These are phyloP conservation scores for Lactifluus echinatus DNA, from an alignment of 768 basidiomycete species.

Conservation along the genomic window DNA sequence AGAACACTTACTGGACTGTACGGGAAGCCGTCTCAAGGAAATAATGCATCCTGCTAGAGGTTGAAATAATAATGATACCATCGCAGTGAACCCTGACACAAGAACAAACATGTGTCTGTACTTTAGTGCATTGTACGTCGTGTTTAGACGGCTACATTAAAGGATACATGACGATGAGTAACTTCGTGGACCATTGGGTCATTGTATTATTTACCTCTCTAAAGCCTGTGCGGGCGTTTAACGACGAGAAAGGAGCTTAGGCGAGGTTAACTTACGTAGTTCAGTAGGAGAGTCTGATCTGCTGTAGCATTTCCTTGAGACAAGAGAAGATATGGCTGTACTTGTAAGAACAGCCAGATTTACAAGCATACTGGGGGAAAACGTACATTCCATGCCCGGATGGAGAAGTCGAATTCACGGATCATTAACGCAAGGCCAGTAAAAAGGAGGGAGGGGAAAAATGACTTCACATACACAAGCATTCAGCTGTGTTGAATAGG, in stretches of 20 bases:
- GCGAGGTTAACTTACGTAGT: conserved; percentile 42
- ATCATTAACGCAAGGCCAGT: conserved; percentile 43
- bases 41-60: conserved; percentile 43
- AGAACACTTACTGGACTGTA: conserved; percentile 26
- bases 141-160: not conserved
- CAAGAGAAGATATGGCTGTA: conserved; percentile 54
- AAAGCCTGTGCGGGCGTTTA: not conserved
- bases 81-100: conserved; percentile 42
- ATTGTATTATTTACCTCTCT: conserved; percentile 8
- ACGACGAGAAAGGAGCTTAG: too few species aligned
- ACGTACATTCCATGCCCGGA: conserved; percentile 51
- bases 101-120: conserved; percentile 49
- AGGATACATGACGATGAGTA: not conserved
- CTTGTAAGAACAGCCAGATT: conserved; percentile 5
- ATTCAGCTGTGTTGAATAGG: not conserved
- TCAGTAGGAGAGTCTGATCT: conserved; percentile 49
- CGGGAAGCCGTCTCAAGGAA: conserved; percentile 25
- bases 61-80: conserved; percentile 42
- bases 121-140: conserved; percentile 31
- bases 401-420: conserved; percentile 43
- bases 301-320: conserved; percentile 45
- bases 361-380: not conserved
- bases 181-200: too few species aligned
- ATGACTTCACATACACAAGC: conserved; percentile 31
- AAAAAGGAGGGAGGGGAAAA: conserved; percentile 47